Evolutionary conservation across 805 yeast genomes (phyloP).

Genomic region (Huiozyma naganishii): DNA sequence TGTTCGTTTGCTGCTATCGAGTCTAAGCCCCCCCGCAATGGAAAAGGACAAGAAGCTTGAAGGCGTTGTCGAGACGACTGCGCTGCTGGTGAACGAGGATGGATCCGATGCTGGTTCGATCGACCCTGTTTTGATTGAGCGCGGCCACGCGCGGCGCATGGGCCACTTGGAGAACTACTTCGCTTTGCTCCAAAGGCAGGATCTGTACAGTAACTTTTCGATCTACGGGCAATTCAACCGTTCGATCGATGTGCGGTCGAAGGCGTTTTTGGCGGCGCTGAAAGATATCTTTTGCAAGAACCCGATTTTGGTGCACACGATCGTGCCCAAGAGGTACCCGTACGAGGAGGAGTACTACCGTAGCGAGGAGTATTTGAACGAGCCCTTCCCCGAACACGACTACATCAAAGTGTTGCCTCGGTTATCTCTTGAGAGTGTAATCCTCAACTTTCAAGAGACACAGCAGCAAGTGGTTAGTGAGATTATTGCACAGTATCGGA

Average conservation of each 20-base stretch:
- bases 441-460: constrained; percentile 16
- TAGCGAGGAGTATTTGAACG: constrained; percentile 13
- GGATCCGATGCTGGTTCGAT: not conserved
- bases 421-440: constrained; percentile 11
- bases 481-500: constrained; percentile 6
- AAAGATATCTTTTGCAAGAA: constrained; percentile 12
- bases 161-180: constrained; percentile 22
- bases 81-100: not conserved
- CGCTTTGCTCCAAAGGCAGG: constrained; percentile 17
- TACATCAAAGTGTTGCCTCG: constrained; percentile 12
- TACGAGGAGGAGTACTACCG: constrained; percentile 10
- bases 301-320: constrained; percentile 13
- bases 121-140: not conserved
- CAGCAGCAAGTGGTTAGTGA: constrained; percentile 5
- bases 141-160: constrained; percentile 23
- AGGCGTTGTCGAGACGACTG: not conserved
- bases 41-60: not conserved
- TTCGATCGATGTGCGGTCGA: constrained; percentile 2
- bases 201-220: constrained; percentile 16
- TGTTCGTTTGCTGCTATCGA: too few relatives aligned
- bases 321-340: constrained; percentile 13
- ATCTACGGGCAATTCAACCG: constrained; percentile 13
- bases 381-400: constrained; percentile 16
- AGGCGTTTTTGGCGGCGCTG: constrained; percentile 6
- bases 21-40: too few relatives aligned